Percentiles rank a stretch among this genome's conserved stretches.
Evolutionary conservation across 495 filamentous ascomycete genomes (phyloP).

Genomic region (Penicillium soppii): DNA sequence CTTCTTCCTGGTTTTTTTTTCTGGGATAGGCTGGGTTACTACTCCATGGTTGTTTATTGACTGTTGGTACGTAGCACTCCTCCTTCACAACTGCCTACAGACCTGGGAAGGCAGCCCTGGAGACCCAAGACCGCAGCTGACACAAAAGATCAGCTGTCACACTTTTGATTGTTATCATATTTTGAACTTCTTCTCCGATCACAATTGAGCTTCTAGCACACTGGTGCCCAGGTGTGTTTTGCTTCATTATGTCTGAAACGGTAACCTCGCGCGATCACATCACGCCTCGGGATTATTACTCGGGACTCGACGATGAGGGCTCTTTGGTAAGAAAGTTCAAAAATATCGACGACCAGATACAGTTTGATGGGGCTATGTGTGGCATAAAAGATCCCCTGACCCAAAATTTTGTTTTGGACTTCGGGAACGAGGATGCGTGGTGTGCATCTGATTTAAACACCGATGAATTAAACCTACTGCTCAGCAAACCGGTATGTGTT

Average conservation of each 20-base stretch:
- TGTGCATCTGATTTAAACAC: slow-evolving; percentile 58
- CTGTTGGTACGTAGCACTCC: too few relatives aligned
- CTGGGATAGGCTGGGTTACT: background rate
- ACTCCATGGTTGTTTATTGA: too few relatives aligned
- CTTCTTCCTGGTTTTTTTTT: background rate
- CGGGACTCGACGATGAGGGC: slow-evolving; percentile 22
- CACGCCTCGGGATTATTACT: slow-evolving; percentile 38
- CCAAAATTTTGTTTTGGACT: slow-evolving; percentile 70
- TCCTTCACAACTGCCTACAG: too few relatives aligned
- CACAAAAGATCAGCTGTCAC: too few relatives aligned
- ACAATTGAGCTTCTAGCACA: too few relatives aligned
- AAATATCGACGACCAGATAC: slow-evolving; percentile 52
- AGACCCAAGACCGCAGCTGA: too few relatives aligned
- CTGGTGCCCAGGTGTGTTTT: background rate
- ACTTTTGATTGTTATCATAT: too few relatives aligned
- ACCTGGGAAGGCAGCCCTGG: too few relatives aligned
- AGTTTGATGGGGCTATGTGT: slow-evolving; percentile 43
- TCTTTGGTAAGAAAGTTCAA: slow-evolving; percentile 39
- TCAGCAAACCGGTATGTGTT: slow-evolving; percentile 32
- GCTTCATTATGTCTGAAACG: slow-evolving; percentile 13
- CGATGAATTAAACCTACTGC: slow-evolving; percentile 40
- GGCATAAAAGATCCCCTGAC: slow-evolving; percentile 40
- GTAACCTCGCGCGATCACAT: slow-evolving; percentile 11
- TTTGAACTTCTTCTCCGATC: background rate
- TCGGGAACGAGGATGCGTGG: slow-evolving; percentile 61